Conservation (phyloP, 352 stramenopile genomes). For the Phytophthora sansomeana region DNA sequence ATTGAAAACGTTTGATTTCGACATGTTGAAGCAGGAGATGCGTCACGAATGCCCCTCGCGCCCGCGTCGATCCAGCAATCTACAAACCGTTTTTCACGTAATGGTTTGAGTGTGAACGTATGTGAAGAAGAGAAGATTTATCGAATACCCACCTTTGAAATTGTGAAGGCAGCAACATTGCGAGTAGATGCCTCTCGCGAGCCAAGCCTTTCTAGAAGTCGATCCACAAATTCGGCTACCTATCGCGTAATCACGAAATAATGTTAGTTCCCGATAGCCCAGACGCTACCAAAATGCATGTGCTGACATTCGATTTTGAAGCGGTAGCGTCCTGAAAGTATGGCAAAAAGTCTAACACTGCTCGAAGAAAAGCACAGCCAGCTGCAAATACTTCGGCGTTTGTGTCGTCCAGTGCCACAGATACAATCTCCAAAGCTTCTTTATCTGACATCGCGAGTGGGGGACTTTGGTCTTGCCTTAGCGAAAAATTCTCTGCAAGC, state of each 20-base stretch:
- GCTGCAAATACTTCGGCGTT: constrained; percentile 27
- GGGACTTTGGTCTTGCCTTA: too few species aligned
- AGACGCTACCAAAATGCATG: not conserved
- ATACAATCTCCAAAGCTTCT: constrained; percentile 14
- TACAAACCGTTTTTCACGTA: not conserved
- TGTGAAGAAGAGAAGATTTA: not conserved
- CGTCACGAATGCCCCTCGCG: constrained; percentile 48
- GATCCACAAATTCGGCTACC: constrained; percentile 14
- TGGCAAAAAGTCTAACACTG: constrained; percentile 5
- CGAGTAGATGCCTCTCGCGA: constrained; percentile 17
- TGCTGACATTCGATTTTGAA: constrained; percentile 24
- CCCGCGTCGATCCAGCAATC: constrained; percentile 47
- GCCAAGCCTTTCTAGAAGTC: constrained; percentile 19
- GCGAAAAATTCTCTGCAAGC: constrained; percentile 12
- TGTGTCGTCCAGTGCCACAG: constrained; percentile 12
- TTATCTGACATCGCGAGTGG: constrained; percentile 4
- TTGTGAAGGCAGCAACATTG: constrained; percentile 19
- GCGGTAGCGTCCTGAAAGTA: constrained; percentile 25
- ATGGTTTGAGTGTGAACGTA: not conserved
- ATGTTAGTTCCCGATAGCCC: not conserved
- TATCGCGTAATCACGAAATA: not conserved
- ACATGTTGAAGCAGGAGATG: constrained; percentile 42
- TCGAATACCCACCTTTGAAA: constrained; percentile 21
- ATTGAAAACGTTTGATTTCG: constrained; percentile 25
- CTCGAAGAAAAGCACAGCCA: constrained; percentile 22